These are phyloP conservation scores for Aaosphaeria arxii DNA, from an alignment of 2,329 filamentous ascomycete species.

Conservation along the genomic window DNA sequence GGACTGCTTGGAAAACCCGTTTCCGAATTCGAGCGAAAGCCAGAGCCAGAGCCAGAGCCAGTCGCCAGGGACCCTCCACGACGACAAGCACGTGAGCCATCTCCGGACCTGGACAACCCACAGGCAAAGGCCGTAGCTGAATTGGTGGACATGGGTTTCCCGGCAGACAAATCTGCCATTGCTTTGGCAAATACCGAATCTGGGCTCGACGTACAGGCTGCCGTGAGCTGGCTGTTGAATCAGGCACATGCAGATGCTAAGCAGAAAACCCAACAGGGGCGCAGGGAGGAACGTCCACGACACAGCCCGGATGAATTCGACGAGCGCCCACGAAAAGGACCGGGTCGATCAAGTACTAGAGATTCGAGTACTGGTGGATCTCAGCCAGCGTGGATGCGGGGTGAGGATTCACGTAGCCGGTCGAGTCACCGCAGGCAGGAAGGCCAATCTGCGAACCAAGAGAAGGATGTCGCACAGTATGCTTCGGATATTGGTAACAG, in stretches of 20 bases:
- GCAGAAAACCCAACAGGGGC: slow-evolving; percentile 55
- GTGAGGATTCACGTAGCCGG: slow-evolving; percentile 50
- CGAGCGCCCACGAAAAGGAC: slow-evolving; percentile 21
- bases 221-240: slow-evolving; percentile 85
- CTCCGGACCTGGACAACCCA: slow-evolving; percentile 41
- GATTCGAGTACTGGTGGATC: slow-evolving; percentile 17
- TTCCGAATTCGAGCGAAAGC: slow-evolving; percentile 44
- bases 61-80: slow-evolving; percentile 1
- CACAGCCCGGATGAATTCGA: slow-evolving; percentile 21
- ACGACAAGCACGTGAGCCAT: slow-evolving; percentile 3
- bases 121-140: slow-evolving; percentile 82
- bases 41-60: slow-evolving; percentile 11
- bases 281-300: slow-evolving; percentile 23
- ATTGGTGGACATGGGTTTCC: slow-evolving; percentile 92
- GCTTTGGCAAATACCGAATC: slow-evolving; percentile 78
- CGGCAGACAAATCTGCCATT: slow-evolving; percentile 74
- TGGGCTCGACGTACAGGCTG: slow-evolving; percentile 77
- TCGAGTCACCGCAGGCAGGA: slow-evolving; percentile 51
- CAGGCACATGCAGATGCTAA: slow-evolving; percentile 84
- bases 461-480: slow-evolving; percentile 74
- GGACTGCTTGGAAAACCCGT: slow-evolving; percentile 60
- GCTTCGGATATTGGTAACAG: slow-evolving; percentile 80
- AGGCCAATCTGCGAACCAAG: slow-evolving; percentile 56
- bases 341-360: slow-evolving; percentile 25
- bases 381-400: slow-evolving; percentile 63